phyloP scores from a whole-genome alignment of 108 stramenopile species.

The Nitzschia inconspicua region DNA sequence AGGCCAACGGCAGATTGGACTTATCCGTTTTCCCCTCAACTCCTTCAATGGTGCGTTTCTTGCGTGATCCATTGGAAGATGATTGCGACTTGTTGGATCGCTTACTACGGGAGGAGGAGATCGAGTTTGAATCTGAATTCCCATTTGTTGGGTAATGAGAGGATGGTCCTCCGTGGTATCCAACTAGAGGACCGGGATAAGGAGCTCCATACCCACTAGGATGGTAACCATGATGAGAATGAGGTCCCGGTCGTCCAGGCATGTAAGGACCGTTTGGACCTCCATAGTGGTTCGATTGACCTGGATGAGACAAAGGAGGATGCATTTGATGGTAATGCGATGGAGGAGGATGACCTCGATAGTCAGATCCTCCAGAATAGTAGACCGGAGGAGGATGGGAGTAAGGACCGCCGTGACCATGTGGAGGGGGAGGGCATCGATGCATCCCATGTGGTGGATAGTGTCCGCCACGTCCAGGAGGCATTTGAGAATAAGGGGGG shows the following conservation, averaged over 20 bases:
- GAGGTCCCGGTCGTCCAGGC: conserved; percentile 31
- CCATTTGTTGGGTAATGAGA: conserved; percentile 5
- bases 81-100: conserved; percentile 27
- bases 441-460: conserved; percentile 21
- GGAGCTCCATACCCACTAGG: conserved; percentile 16
- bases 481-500: conserved; percentile 10
- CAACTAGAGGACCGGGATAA: conserved; percentile 16
- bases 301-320: conserved; percentile 25
- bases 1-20: conserved; percentile 22
- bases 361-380: conserved; percentile 14
- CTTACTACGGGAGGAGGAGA: conserved; percentile 25
- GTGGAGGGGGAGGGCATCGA: conserved; percentile 22
- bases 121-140: conserved; percentile 23
- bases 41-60: conserved; percentile 57
- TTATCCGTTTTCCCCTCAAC: conserved; percentile 18
- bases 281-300: conserved; percentile 10
- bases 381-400: conserved; percentile 12
- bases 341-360: conserved; percentile 21
- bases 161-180: conserved; percentile 22
- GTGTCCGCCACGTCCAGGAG: conserved; percentile 8
- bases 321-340: conserved; percentile 37
- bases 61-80: conserved; percentile 25
- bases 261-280: conserved; percentile 19
- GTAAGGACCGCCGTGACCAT: conserved; percentile 1
- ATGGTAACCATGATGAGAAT: conserved; percentile 28